Evolutionary conservation across 129 eudicot genomes (phyloP), one percentile per base, ranked within the genome.

Genomic region (Helichrysum umbraculigerum): DNA sequence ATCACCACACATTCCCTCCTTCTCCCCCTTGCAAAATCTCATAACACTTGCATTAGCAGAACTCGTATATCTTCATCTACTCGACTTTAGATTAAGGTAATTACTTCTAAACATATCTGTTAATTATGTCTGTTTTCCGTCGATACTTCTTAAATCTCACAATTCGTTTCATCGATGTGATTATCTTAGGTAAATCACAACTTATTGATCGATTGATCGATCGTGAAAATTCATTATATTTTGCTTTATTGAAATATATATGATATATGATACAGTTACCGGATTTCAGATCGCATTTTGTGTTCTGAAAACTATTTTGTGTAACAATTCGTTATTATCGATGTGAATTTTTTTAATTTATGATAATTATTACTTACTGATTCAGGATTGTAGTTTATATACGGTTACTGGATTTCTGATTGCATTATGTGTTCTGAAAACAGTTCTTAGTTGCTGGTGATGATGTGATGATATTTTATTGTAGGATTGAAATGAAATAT

Each of bases 1-100:
- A 4, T 56, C 79, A 57, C 83, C 79, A 73, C 83, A 73, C 83
- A 66, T 73, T 39, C 44, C 62, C 44, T 44, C 30, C 14, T 29
- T 37, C 54, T 3, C 54, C 54, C 6, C 64, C 54, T 61, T 10
- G 29, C 10, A 20, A 30, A 29, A 17, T 65, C 32, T 32, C 65
- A 30, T 52, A 5, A 69, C 30, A 4, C 35, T 3, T 68, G 51
- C 81, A n/a, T 57, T 34, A 34, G 17, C 71, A 39, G 28, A 25
- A 9, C 71, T 61, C 63, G 35, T 32, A 34, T 10, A 28, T 78
- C 72, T 47, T 63, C 7, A 62, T 35, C 51, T 50, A 14, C 69
- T 59, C 72, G 71, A 33, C 4, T 11, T 10, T 12, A 14, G 10
- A 11, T 12, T 22, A 25, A 65, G 83, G 83, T 79, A 33, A 79